Base-by-base conservation (phyloP, 305 asterid genomes). In the Vinca major region DNA sequence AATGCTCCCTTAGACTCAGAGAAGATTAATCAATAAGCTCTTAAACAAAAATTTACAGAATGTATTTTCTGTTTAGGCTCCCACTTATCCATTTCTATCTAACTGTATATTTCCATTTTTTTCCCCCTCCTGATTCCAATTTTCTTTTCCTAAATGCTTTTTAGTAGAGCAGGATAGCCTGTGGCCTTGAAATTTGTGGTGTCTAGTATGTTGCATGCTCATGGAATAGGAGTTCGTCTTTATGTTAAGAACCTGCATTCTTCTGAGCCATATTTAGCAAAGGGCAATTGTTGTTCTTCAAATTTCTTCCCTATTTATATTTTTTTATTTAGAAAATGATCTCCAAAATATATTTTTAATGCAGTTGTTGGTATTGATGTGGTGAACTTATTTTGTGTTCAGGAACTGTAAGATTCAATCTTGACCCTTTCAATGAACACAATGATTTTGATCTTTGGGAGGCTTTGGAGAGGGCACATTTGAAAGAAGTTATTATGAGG, bases 381-480 rank as follows among this genome's bases (percentile, higher is more conserved):
- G 44, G 13, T 11, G 16, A 2, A 19, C 70, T 8, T 75, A 37
- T 50, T 37, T 77, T 78, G 67, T 54, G 64, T 19, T 53, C 75
- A 90, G 99, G 99, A 76, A 83, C 95, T 4, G 93, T 90, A 71
- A 82, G 99, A 77, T 93, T 93, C 78, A 93, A 93, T 75, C 97
- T 93, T 16, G 99, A 93, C 76, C 99, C 99, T 0, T 93, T 93
- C 81, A 85, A 76, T 62, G 99, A 93, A 73, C 97, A 93, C 84
- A 89, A 84, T 64, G 99, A 93, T 78, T 95, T 96, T 78, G 95
- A 89, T 72, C 81, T 93, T 39, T 93, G 99, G 99, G 99, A 93
- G 77, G 85, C 95, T 74, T 78, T 93, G 73, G 98, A 93, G 77
- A 85, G 98, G 79, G 98, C 96, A 12, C 96, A 93, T 77, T 72